These are phyloP conservation scores for Corinectria fuckeliana DNA, from an alignment of 2,329 filamentous ascomycete species.

Conservation along the genomic window DNA sequence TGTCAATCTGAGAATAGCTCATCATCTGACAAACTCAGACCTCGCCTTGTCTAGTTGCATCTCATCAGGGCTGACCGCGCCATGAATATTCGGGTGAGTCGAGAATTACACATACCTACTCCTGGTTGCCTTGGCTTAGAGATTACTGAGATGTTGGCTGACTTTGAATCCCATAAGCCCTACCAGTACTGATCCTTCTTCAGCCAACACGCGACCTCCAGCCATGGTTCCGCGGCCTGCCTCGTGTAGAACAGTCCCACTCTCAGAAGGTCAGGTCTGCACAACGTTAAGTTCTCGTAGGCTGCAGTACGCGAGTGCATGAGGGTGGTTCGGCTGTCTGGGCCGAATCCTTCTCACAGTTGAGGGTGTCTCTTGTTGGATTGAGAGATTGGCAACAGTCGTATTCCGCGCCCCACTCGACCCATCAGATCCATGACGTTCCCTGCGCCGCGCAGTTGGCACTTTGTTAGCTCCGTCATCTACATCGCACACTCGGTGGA, in stretches of 20 bases:
- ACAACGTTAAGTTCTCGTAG: background rate
- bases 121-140: conserved; percentile 1
- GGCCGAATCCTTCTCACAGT: background rate
- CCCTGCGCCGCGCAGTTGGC: background rate
- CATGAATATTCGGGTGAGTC: background rate
- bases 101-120: background rate
- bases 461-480: background rate
- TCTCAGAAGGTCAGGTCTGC: background rate
- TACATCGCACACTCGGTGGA: background rate
- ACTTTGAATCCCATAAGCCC: conserved; percentile 12
- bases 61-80: background rate
- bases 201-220: conserved; percentile 3
- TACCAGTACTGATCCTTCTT: conserved; percentile 9
- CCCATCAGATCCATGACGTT: background rate
- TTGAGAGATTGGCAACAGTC: background rate
- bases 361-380: background rate
- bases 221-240: background rate
- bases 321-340: background rate
- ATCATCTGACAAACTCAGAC: background rate
- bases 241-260: background rate
- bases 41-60: background rate
- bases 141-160: conserved; percentile 1
- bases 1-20: background rate
- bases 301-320: background rate
- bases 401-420: conserved; percentile 4